These are phyloP conservation scores for Gillenia trifoliata DNA, from an alignment of 306 rosid species.

Conservation along the genomic window DNA sequence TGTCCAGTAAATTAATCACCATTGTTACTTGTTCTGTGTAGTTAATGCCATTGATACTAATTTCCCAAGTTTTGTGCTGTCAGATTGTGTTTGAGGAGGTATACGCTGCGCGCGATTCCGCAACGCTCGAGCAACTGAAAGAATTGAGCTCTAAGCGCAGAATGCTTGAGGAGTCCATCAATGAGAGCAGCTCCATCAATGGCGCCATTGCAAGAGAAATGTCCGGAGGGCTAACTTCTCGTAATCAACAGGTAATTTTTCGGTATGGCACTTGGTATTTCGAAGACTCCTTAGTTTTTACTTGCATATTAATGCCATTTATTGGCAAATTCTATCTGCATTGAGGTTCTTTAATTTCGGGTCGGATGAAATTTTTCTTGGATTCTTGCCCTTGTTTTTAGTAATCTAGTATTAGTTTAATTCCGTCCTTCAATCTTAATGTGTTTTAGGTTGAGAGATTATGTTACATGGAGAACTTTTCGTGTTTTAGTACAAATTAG, in stretches of 20 bases:
- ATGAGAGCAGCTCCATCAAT: slow-evolving; percentile 54
- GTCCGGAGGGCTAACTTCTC: slow-evolving; percentile 70
- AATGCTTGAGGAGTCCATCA: slow-evolving; percentile 56
- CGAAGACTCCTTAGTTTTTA: not conserved
- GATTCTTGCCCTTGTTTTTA: too few species aligned
- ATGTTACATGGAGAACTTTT: not conserved
- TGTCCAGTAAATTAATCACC: not conserved
- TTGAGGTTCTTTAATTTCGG: not conserved
- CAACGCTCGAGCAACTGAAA: slow-evolving; percentile 72
- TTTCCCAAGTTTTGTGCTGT: slow-evolving; percentile 1
- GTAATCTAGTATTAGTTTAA: not conserved
- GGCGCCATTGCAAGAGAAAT: slow-evolving; percentile 79
- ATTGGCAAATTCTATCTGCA: not conserved
- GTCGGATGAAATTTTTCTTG: not conserved
- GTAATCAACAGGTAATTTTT: slow-evolving; percentile 52
- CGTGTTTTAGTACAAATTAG: not conserved
- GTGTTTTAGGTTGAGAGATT: not conserved
- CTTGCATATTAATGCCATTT: not conserved
- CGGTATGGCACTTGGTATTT: not conserved
- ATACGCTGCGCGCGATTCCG: slow-evolving; percentile 52
- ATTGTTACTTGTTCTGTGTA: not conserved
- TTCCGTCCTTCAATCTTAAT: not conserved
- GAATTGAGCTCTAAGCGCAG: slow-evolving; percentile 76
- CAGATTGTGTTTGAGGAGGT: slow-evolving; percentile 71
- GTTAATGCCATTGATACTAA: not conserved